Percentiles rank a stretch among this genome's conserved stretches.
phyloP scores from a whole-genome alignment of 2,329 filamentous ascomycete species.

The Aotearoamyces nothofagi region DNA sequence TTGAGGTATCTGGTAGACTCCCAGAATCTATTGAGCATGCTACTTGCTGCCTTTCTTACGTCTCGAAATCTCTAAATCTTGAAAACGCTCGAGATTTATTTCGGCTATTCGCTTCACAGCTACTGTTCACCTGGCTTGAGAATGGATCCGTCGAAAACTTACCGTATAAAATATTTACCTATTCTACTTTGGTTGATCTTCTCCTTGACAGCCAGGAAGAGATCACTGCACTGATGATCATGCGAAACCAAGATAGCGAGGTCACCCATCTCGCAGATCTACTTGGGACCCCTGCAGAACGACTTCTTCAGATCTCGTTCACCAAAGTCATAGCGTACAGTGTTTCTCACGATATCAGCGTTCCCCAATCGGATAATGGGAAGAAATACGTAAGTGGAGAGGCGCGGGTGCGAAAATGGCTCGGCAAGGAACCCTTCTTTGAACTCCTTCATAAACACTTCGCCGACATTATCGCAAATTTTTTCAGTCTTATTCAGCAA shows the following conservation, averaged over 20 bases:
- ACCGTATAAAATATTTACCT: constrained; percentile 77
- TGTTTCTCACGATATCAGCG: constrained; percentile 57
- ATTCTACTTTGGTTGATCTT: constrained; percentile 51
- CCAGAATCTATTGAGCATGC: constrained; percentile 53
- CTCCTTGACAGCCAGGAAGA: constrained; percentile 60
- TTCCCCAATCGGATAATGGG: constrained; percentile 24
- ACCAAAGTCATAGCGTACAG: constrained; percentile 70
- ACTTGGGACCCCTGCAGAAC: constrained; percentile 35
- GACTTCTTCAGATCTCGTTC: constrained; percentile 55
- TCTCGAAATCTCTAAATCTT: constrained; percentile 52
- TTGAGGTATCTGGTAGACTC: constrained; percentile 73
- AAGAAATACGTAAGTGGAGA: constrained; percentile 40
- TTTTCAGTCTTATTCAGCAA: constrained; percentile 66
- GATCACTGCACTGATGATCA: constrained; percentile 63
- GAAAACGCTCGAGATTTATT: constrained; percentile 58
- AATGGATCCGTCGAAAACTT: constrained; percentile 51
- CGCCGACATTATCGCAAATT: constrained; percentile 57
- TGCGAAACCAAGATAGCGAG: constrained; percentile 58
- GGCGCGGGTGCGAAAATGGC: constrained; percentile 46
- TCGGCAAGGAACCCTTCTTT: constrained; percentile 53
- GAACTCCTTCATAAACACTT: constrained; percentile 54
- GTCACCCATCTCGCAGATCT: constrained; percentile 42
- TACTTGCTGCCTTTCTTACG: constrained; percentile 48
- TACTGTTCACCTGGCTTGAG: constrained; percentile 84
- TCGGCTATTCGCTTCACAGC: constrained; percentile 68